phyloP scores from a whole-genome alignment of 78 protist genomes.

The Parvularia atlantis region DNA sequence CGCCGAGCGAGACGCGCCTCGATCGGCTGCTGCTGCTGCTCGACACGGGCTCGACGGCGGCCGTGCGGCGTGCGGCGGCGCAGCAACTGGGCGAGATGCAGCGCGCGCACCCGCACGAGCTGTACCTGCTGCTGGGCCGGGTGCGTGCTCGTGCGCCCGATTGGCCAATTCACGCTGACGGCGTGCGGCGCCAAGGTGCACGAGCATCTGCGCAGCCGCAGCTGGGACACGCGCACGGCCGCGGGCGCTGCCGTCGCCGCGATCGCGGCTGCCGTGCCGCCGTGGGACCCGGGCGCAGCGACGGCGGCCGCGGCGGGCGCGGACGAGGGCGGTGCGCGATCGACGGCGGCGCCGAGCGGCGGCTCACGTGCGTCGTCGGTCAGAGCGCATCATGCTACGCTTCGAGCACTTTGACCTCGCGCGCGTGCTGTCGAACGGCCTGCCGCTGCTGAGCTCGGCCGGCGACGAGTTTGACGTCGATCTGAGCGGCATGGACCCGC shows the following conservation, averaged over 20 bases:
- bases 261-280: slow-evolving; percentile 31
- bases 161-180: not conserved
- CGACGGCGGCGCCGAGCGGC: too few relatives aligned
- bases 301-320: not conserved
- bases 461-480: slow-evolving; percentile 6
- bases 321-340: too few relatives aligned
- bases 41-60: slow-evolving; percentile 20
- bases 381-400: not conserved
- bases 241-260: slow-evolving; percentile 49
- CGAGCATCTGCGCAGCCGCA: not conserved
- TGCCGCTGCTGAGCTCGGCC: slow-evolving; percentile 27
- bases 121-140: not conserved
- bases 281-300: slow-evolving; percentile 13
- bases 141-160: not conserved
- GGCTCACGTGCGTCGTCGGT: too few relatives aligned
- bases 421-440: slow-evolving; percentile 37
- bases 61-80: slow-evolving; percentile 30
- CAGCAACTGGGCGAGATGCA: slow-evolving; percentile 41
- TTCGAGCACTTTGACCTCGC: slow-evolving; percentile 49
- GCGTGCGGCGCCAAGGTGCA: not conserved
- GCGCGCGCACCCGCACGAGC: slow-evolving; percentile 15
- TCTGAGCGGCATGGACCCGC: not conserved
- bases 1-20: too few relatives aligned
- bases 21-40: too few relatives aligned
- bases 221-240: slow-evolving; percentile 59